These are phyloP conservation scores for Spizellomyces punctatus DNA, from an alignment of 192 early-diverging fungal genomes.

Conservation along the genomic window DNA sequence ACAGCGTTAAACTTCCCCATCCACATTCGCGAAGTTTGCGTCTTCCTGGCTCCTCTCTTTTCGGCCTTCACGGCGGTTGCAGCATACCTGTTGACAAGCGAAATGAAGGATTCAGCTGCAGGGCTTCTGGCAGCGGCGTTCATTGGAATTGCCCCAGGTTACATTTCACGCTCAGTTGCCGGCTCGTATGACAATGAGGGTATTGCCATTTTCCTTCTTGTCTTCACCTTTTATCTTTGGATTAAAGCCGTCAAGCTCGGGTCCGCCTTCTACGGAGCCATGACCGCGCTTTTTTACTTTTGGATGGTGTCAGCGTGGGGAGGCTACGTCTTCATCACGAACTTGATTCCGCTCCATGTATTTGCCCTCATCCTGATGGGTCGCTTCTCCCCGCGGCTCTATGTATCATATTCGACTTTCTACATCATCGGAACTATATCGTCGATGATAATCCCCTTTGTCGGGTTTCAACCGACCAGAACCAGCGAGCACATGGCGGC, in stretches of 20 bases:
- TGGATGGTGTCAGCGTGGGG: constrained; percentile 99
- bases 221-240: constrained; percentile 99
- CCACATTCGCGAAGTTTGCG: constrained; percentile 98
- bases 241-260: constrained; percentile 95
- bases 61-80: constrained; percentile 96
- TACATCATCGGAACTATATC: constrained; percentile 94
- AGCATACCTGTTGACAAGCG: constrained; percentile 89
- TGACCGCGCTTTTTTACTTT: constrained; percentile 94
- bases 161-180: constrained; percentile 99
- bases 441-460: constrained; percentile 99
- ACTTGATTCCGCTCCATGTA: constrained; percentile 95
- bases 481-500: constrained; percentile 99
- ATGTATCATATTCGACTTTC: constrained; percentile 98
- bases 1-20: constrained; percentile 94
- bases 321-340: constrained; percentile 99
- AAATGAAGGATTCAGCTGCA: constrained; percentile 89
- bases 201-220: constrained; percentile 98
- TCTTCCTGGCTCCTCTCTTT: constrained; percentile 95
- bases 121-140: constrained; percentile 97
- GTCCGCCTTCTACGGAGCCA: constrained; percentile 83
- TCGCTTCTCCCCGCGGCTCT: constrained; percentile 87
- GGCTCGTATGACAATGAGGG: constrained; percentile 99
- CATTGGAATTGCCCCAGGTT: constrained; percentile 97
- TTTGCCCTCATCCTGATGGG: constrained; percentile 96
- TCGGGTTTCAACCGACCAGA: constrained; percentile 95